A percentile compares a stretch with the other conserved stretches of the same genome.
Conservation (phyloP, 106 monocot species). For the Acorus calamus region DNA sequence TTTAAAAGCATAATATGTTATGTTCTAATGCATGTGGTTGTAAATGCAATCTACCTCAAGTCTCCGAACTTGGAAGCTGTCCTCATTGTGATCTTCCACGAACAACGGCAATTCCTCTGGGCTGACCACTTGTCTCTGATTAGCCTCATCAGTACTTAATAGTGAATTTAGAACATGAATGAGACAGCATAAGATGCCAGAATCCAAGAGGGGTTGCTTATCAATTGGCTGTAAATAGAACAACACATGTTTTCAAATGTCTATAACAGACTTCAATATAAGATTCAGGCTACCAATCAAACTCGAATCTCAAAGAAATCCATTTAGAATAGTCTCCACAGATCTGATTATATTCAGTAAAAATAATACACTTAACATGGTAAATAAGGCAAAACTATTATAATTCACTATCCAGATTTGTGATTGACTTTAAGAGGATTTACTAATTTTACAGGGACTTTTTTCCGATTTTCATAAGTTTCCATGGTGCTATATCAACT, state of each 20-base stretch:
- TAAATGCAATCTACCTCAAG: slow-evolving; percentile 57
- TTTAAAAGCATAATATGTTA: too few species aligned
- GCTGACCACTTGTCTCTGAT: slow-evolving; percentile 15
- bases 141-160: slow-evolving; percentile 45
- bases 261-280: background rate
- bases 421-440: too few species aligned
- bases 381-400: too few species aligned
- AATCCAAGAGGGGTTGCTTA: slow-evolving; percentile 94
- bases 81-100: slow-evolving; percentile 18
- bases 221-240: slow-evolving; percentile 54
- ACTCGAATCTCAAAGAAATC: background rate
- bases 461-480: too few species aligned
- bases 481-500: too few species aligned
- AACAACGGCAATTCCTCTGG: slow-evolving; percentile 28
- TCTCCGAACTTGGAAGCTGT: slow-evolving; percentile 33
- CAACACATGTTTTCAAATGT: slow-evolving; percentile 4
- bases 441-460: too few species aligned
- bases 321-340: too few species aligned
- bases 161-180: slow-evolving; percentile 78
- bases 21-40: background rate
- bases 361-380: too few species aligned
- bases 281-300: background rate
- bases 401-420: too few species aligned
- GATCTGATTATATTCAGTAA: too few species aligned
- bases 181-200: slow-evolving; percentile 94